Evolutionary conservation across 768 basidiomycete species (phyloP).

Genomic region (Tricholoma matsutake): DNA sequence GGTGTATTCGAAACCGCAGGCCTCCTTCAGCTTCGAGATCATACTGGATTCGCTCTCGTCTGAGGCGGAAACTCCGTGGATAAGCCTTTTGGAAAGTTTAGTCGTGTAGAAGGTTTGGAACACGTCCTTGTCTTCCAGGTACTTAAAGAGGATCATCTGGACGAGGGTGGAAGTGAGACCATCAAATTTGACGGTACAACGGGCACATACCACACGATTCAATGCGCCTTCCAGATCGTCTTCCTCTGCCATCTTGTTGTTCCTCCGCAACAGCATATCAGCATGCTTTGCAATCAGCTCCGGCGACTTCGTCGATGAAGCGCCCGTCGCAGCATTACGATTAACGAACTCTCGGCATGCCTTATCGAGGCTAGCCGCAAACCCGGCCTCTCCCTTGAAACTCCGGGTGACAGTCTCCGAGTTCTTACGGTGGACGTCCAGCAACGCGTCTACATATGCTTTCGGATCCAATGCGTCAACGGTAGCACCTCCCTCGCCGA

Average conservation of each 20-base stretch:
- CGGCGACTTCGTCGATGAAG: conserved; percentile 86
- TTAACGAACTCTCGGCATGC: conserved; percentile 98
- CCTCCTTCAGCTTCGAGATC: conserved; percentile 98
- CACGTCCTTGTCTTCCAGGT: conserved; percentile 98
- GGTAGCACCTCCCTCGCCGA: conserved; percentile 57
- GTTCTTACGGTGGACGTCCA: conserved; percentile 94
- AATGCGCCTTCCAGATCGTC: conserved; percentile 89
- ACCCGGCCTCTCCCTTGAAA: conserved; percentile 94
- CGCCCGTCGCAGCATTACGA: conserved; percentile 86
- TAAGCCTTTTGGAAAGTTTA: conserved; percentile 92
- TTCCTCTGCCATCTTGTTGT: conserved; percentile 96
- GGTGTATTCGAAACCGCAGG: conserved; percentile 98
- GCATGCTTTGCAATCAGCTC: conserved; percentile 95
- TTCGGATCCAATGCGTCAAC: conserved; percentile 87
- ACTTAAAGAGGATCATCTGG: conserved; percentile 98
- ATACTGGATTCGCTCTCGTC: conserved; percentile 98
- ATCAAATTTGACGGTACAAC: conserved; percentile 29
- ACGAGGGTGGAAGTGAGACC: conserved; percentile 21
- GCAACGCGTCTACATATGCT: conserved; percentile 89
- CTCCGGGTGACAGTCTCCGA: conserved; percentile 87
- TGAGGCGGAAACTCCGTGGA: conserved; percentile 89
- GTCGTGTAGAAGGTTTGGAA: conserved; percentile 99
- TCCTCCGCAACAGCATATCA: conserved; percentile 89
- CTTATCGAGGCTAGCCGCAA: conserved; percentile 93
- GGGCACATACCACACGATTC: conserved; percentile 76